These are phyloP conservation scores for Nicotiana noctiflora DNA, from an alignment of 257 asterid genomes.

Conservation along the genomic window DNA sequence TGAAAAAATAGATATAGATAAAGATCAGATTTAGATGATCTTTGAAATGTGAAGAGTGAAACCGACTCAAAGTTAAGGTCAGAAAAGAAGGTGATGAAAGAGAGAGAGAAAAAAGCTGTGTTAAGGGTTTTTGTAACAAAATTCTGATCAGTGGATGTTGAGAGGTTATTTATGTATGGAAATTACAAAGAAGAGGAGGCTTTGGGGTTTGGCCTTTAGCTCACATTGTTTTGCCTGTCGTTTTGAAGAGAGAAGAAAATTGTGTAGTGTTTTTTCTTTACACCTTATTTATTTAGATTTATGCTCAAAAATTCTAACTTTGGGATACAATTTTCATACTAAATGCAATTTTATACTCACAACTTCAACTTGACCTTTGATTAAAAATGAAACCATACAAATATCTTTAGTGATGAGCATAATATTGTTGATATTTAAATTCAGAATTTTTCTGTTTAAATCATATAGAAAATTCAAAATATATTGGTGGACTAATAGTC, in stretches of 20 bases:
- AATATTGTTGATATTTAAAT: too few species aligned
- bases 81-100: slow-evolving; percentile 14
- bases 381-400: too few species aligned
- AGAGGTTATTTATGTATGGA: slow-evolving; percentile 36
- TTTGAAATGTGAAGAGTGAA: slow-evolving; percentile 1
- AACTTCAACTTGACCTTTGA: too few species aligned
- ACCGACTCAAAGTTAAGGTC: slow-evolving; percentile 14
- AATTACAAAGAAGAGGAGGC: slow-evolving; percentile 26
- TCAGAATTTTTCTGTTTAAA: too few species aligned
- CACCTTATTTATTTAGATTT: background rate
- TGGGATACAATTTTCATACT: too few species aligned
- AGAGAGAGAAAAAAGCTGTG: background rate
- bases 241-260: background rate
- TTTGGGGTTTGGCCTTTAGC: slow-evolving; percentile 34
- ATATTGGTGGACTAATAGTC: too few species aligned
- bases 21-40: slow-evolving; percentile 35
- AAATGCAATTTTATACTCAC: too few species aligned
- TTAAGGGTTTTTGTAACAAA: slow-evolving; percentile 18
- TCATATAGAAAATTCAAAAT: too few species aligned
- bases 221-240: slow-evolving; percentile 24
- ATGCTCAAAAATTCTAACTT: too few species aligned
- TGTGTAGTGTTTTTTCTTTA: too few species aligned
- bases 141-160: slow-evolving; percentile 32
- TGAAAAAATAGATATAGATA: background rate
- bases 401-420: too few species aligned